Conservation (phyloP, 352 stramenopile species). For the Pythium insidiosum region DNA sequence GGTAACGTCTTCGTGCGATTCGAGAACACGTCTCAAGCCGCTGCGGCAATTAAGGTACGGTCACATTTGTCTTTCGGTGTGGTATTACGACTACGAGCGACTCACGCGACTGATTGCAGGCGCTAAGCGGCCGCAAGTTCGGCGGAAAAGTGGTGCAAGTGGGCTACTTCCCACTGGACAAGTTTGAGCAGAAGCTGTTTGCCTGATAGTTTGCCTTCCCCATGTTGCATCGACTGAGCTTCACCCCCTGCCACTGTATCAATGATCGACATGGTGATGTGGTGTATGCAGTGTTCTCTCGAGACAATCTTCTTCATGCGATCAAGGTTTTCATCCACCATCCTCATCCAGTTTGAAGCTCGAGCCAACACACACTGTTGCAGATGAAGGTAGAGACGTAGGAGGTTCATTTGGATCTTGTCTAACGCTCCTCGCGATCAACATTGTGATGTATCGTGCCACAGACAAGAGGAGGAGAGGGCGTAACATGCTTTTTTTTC, state of each 20-base stretch:
- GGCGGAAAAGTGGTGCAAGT: constrained; percentile 81
- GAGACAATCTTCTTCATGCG: too few species aligned
- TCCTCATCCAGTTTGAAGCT: too few species aligned
- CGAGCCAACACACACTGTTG: too few species aligned
- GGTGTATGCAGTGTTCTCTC: constrained; percentile 9
- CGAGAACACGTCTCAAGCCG: constrained; percentile 38
- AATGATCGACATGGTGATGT: constrained; percentile 12
- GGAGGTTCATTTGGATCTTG: too few species aligned
- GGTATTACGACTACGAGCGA: neutral
- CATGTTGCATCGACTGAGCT: constrained; percentile 1
- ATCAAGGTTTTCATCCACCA: too few species aligned
- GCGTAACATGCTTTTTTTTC: too few species aligned
- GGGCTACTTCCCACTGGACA: constrained; percentile 63
- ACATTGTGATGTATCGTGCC: too few species aligned
- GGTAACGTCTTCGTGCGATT: constrained; percentile 83
- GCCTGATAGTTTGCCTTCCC: constrained; percentile 22
- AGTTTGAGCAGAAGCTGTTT: constrained; percentile 65
- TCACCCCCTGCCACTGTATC: constrained; percentile 1
- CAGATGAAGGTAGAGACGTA: too few species aligned
- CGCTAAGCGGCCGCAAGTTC: constrained; percentile 80
- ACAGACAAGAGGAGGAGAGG: too few species aligned
- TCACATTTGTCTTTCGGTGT: neutral
- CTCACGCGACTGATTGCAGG: constrained; percentile 20
- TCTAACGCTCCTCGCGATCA: too few species aligned
- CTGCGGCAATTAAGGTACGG: constrained; percentile 63